Conservation (phyloP, 192 early-diverging fungal genomes). For the Backusella parvicylindrica region DNA sequence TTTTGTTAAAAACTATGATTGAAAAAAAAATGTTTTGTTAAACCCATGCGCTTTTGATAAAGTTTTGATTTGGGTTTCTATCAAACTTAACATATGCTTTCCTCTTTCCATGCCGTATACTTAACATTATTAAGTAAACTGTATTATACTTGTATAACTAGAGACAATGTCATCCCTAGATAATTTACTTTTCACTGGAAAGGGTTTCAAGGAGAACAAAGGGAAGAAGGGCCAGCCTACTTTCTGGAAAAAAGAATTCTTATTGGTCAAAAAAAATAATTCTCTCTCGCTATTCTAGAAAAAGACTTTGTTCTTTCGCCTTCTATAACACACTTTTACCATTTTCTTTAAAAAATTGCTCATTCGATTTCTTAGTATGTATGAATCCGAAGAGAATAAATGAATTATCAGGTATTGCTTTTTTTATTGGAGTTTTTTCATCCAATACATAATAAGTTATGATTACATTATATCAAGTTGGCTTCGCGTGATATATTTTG, state of each 20-base stretch:
- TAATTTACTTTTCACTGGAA: not conserved
- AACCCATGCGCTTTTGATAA: not conserved
- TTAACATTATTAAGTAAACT: not conserved
- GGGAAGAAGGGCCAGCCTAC: not conserved
- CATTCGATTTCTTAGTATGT: too few relatives aligned
- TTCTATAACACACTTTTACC: not conserved
- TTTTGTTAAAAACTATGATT: not conserved
- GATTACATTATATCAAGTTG: too few relatives aligned
- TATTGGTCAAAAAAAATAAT: not conserved
- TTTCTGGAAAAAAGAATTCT: not conserved
- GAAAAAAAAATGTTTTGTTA: not conserved
- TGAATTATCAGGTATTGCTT: too few relatives aligned
- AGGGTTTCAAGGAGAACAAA: not conserved
- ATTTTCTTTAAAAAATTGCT: not conserved
- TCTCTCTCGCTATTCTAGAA: not conserved
- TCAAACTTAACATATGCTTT: too few relatives aligned
- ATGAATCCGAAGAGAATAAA: too few relatives aligned
- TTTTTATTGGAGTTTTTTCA: too few relatives aligned
- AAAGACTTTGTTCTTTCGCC: not conserved
- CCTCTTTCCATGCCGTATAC: too few relatives aligned
- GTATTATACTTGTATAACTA: not conserved
- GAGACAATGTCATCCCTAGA: not conserved
- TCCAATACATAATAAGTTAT: too few relatives aligned
- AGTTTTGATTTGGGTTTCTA: not conserved
- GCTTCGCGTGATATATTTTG: too few relatives aligned